Evolutionary conservation across 2,329 filamentous ascomycete genomes (phyloP).

Genomic region (Stemphylium beticola): DNA sequence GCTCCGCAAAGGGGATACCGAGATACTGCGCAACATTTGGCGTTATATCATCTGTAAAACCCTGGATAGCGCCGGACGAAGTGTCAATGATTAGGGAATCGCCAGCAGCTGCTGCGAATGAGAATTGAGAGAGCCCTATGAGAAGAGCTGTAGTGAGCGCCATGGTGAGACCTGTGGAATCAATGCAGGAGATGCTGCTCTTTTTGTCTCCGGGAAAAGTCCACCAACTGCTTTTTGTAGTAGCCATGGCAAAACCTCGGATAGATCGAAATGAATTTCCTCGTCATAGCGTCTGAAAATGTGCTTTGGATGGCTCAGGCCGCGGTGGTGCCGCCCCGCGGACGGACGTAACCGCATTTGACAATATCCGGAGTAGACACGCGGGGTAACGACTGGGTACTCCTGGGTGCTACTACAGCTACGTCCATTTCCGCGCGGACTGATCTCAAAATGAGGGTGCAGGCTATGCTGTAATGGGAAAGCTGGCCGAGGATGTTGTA

Average conservation of each 20-base stretch:
- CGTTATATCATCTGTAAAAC: slow-evolving; percentile 41
- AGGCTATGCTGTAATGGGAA: too few relatives aligned
- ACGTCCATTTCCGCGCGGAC: too few relatives aligned
- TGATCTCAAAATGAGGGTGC: too few relatives aligned
- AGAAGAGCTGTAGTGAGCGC: slow-evolving; percentile 4
- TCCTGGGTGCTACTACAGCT: too few relatives aligned
- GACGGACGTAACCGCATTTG: neutral
- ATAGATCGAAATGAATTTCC: too few relatives aligned
- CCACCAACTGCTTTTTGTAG: neutral
- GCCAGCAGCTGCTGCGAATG: slow-evolving; percentile 16
- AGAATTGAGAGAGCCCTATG: slow-evolving; percentile 7
- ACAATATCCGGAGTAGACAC: neutral
- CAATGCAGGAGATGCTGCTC: neutral
- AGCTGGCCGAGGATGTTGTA: too few relatives aligned
- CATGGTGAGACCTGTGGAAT: neutral
- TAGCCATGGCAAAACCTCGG: neutral
- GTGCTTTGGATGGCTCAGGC: neutral
- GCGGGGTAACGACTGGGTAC: too few relatives aligned
- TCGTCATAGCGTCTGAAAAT: neutral
- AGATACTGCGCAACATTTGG: slow-evolving; percentile 49
- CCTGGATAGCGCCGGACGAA: slow-evolving; percentile 39
- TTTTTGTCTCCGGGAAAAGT: neutral
- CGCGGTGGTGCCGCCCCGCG: too few relatives aligned
- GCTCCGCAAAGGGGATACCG: slow-evolving; percentile 49
- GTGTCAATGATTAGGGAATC: slow-evolving; percentile 30